Evolutionary conservation across 106 monocot genomes (phyloP).

Genomic region (Dactylorhiza incarnata): DNA sequence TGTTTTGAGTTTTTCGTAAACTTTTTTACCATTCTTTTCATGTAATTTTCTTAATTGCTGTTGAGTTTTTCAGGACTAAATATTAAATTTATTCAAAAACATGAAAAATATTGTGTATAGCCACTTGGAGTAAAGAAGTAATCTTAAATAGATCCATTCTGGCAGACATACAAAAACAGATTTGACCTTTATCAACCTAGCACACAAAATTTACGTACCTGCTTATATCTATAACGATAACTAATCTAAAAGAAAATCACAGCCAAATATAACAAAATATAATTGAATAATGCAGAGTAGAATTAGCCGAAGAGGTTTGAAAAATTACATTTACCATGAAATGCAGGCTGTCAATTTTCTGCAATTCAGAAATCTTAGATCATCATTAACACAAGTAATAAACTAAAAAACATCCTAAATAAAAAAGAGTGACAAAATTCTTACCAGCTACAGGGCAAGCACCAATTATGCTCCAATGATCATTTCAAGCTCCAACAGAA

Average conservation of each 20-base stretch:
- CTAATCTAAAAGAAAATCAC: neutral
- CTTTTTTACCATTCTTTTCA: too few species aligned
- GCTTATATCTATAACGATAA: neutral
- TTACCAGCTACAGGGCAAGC: constrained; percentile 29
- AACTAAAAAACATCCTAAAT: neutral
- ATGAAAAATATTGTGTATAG: neutral
- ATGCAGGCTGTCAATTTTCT: neutral
- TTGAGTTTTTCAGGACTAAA: too few species aligned
- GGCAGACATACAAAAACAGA: neutral
- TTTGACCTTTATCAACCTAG: neutral
- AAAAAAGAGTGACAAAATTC: neutral
- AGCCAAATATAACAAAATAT: neutral
- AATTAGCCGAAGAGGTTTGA: neutral
- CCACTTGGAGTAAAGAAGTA: neutral
- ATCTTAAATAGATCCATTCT: neutral
- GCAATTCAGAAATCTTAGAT: constrained; percentile 2
- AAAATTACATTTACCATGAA: neutral
- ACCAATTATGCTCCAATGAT: constrained; percentile 29
- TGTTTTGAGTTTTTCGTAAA: too few species aligned
- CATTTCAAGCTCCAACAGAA: constrained; percentile 19
- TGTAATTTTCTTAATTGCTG: too few species aligned
- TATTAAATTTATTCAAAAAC: too few species aligned
- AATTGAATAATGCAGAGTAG: neutral
- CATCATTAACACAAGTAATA: neutral
- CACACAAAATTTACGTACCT: neutral